Evolutionary conservation across 441 rosid species (phyloP), one percentile per base, ranked within the genome.

Genomic region (Viola pubescens): DNA sequence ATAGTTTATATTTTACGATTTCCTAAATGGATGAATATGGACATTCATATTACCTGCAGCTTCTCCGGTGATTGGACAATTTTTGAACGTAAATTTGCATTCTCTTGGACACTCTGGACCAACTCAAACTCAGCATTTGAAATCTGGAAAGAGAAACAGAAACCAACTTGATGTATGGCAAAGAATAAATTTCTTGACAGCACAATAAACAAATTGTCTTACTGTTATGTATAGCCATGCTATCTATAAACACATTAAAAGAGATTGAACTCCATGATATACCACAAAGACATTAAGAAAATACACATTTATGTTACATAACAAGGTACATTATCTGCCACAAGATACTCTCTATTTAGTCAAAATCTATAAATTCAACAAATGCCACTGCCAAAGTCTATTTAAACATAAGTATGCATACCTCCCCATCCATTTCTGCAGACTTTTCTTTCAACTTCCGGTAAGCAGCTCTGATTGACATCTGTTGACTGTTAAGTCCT

Each of bases 31-130:
- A 19, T 19, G 26, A 19, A 19, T 19, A 19, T 46, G 11, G 11
- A 46, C 11, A 46, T 46, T 10, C 11, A 46, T 0, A 46, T 4
- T 46, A 89, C 98, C 98, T 87, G 94, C 69, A 89, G 70, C 68
- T 92, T 92, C 65, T 87, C 94, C 11, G 97, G 97, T 16, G 98
- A 92, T 48, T 92, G 97, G 71, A 87, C 98, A 64, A 92, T 80
- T 77, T 76, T 82, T 44, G 94, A 80, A 9, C 90, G 83, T 37
- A 86, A 76, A 61, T 77, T 80, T 56, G 88, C 92, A 74, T 89
- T 92, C 63, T 86, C 92, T 78, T 83, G 96, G 42, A 79, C 92
- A 64, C 85, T 81, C 74, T 86, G 88, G 41, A 84, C 88, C 49
- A 92, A 82, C 50, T 79, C 86, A 69, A 81, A 84, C 73, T 89